These are phyloP conservation scores for Phytophthora sojae DNA, from an alignment of 352 stramenopile species.

Conservation along the genomic window DNA sequence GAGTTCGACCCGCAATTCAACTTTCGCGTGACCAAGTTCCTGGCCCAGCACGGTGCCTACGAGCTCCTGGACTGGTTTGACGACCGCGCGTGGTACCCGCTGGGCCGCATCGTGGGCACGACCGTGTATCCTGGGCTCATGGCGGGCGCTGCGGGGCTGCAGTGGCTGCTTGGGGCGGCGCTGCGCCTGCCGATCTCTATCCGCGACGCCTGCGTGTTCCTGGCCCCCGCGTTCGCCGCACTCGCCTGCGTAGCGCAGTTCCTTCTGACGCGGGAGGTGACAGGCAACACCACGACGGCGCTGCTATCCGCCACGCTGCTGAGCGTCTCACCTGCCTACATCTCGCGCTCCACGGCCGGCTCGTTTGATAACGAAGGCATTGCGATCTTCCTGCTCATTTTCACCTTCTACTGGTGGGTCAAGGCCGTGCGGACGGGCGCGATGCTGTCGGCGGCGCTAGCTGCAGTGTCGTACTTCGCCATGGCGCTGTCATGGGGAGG, in stretches of 20 bases:
- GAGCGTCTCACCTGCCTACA: conserved; percentile 96
- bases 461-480: conserved; percentile 95
- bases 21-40: conserved; percentile 97
- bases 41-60: conserved; percentile 90
- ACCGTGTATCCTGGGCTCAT: conserved; percentile 96
- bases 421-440: conserved; percentile 77
- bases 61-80: conserved; percentile 99
- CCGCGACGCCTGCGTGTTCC: conserved; percentile 91
- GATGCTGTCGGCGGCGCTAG: conserved; percentile 70
- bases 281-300: conserved; percentile 63
- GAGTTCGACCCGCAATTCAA: conserved; percentile 99
- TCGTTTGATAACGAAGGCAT: conserved; percentile 99
- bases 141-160: conserved; percentile 78
- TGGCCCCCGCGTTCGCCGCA: conserved; percentile 90
- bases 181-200: conserved; percentile 56
- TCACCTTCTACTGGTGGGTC: conserved; percentile 98
- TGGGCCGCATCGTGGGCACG: conserved; percentile 92
- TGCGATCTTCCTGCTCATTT: conserved; percentile 97
- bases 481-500: conserved; percentile 97
- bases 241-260: conserved; percentile 89
- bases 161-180: conserved; percentile 55
- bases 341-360: conserved; percentile 97
- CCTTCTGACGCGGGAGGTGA: conserved; percentile 88
- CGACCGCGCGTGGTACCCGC: conserved; percentile 94
- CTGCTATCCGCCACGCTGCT: conserved; percentile 94